Evolutionary conservation across 805 yeast genomes (phyloP).

Genomic region (Ogataea paraovalis): DNA sequence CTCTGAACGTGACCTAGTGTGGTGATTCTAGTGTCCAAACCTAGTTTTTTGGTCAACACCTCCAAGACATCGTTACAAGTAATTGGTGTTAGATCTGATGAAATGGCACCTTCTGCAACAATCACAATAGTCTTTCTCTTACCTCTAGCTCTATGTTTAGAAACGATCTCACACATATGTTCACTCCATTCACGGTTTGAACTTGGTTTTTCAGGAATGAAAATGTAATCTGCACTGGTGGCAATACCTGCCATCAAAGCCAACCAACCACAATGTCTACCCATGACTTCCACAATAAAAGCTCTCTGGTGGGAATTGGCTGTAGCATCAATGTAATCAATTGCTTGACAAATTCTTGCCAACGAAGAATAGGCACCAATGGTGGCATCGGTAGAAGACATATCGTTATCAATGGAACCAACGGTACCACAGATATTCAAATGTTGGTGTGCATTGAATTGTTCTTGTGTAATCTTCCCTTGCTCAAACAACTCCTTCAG

Average conservation of each 20-base stretch:
- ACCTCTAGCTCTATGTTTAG: conserved; percentile 65
- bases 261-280: conserved; percentile 87
- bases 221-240: conserved; percentile 75
- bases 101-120: conserved; percentile 83
- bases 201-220: conserved; percentile 79
- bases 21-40: conserved; percentile 81
- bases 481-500: conserved; percentile 49
- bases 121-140: conserved; percentile 75
- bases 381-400: conserved; percentile 81
- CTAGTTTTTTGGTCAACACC: conserved; percentile 55
- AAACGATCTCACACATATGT: conserved; percentile 59
- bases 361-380: conserved; percentile 79
- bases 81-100: conserved; percentile 62
- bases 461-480: conserved; percentile 42
- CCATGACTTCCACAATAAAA: conserved; percentile 84
- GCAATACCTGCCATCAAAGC: conserved; percentile 79
- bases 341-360: conserved; percentile 67
- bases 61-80: conserved; percentile 61
- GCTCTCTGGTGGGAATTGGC: conserved; percentile 82
- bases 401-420: conserved; percentile 82
- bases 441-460: conserved; percentile 46
- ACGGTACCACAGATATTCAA: conserved; percentile 72
- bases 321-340: conserved; percentile 81
- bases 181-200: conserved; percentile 59
- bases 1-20: conserved; percentile 97